Evolutionary conservation across 129 eudicot genomes (phyloP).

Genomic region (Escallonia rubra): DNA sequence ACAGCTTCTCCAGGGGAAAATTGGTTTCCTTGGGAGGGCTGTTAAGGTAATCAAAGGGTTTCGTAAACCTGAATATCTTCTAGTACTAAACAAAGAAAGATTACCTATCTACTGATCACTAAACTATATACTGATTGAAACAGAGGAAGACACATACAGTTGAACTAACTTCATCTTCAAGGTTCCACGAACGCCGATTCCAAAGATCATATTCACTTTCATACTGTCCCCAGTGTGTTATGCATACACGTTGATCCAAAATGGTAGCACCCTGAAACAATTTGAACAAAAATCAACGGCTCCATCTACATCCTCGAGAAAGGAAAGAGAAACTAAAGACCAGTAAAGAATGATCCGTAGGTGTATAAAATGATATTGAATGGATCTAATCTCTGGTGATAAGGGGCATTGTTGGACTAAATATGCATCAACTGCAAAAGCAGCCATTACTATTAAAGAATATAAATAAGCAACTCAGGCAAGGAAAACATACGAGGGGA

Average conservation of each 20-base stretch:
- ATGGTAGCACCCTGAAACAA: slow-evolving; percentile 81
- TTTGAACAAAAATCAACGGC: slow-evolving; percentile 1
- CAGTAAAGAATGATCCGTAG: not conserved
- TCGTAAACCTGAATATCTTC: not conserved
- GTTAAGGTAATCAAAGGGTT: not conserved
- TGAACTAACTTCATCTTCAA: slow-evolving; percentile 46
- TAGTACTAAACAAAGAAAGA: not conserved
- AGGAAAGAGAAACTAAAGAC: not conserved
- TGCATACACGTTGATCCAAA: slow-evolving; percentile 83
- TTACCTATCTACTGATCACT: not conserved
- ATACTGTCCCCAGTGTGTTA: slow-evolving; percentile 79
- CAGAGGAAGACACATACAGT: slow-evolving; percentile 21
- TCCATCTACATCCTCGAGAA: not conserved
- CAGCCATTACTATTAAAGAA: too few relatives aligned
- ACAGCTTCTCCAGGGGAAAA: slow-evolving; percentile 86
- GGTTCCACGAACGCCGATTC: slow-evolving; percentile 50
- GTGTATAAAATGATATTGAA: not conserved
- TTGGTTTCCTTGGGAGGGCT: slow-evolving; percentile 35
- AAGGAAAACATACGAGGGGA: not conserved
- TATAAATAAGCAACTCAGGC: not conserved
- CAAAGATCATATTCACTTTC: slow-evolving; percentile 63
- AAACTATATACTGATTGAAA: not conserved
- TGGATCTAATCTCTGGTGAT: too few relatives aligned
- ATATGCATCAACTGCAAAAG: too few relatives aligned
- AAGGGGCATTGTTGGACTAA: too few relatives aligned